Evolutionary conservation across 495 filamentous ascomycete genomes (phyloP), one percentile per base, ranked within the genome.

Genomic region (Glonium stellatum): DNA sequence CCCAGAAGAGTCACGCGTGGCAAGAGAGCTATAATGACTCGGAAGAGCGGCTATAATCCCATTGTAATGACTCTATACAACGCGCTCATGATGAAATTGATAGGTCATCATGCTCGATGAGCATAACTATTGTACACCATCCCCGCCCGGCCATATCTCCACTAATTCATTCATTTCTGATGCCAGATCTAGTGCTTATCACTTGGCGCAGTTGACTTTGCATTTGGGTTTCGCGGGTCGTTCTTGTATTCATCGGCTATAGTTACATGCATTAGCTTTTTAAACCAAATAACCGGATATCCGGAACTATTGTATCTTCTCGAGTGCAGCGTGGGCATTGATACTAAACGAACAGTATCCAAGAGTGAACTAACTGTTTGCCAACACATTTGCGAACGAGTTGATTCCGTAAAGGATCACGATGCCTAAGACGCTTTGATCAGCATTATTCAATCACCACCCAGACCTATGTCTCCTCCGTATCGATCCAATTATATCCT

Each of bases 181-280:
- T n/a, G 27, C 19, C 13, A 10, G 4, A 51, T 42, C 22, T 55
- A 55, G 52, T 37, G 31, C 54, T 55, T 58, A 58, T 65, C 58
- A 18, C 36, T 51, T 15, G 36, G 6, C 22, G 47, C 35, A 39
- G 44, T 49, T 19, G 39, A 19, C 80, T 86, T 87, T 41, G 77
- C 75, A 71, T 82, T 78, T 67, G 86, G 88, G 82, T 96, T 96
- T 72, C 92, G 83, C 63, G 92, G 92, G 78, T 97, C 92, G 80
- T 93, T 92, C 84, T 88, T 92, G 84, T 81, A 96, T 73, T 97
- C 88, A 60, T 86, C 88, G 77, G 83, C 92, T 97, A 69, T 54
- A 57, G 51, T 63, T 22, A 19, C 31, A 42, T 23, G 25, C 19
- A 36, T 61, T 58, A 67, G 57, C 23, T 37, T 51, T 11, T 15